Evolutionary conservation across 768 basidiomycete species (phyloP).

Genomic region (Amanita rimosa): DNA sequence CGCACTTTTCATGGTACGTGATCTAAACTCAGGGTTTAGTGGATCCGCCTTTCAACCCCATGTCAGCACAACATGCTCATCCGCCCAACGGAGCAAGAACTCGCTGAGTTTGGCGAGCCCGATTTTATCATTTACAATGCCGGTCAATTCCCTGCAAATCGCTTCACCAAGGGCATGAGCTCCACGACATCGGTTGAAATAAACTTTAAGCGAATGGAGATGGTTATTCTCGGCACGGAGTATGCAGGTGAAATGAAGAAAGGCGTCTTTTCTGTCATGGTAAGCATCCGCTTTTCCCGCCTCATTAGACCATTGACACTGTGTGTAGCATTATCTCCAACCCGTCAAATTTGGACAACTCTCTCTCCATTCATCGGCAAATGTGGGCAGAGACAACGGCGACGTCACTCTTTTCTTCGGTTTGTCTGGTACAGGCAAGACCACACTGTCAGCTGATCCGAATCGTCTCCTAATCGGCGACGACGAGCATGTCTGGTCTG

Average conservation of each 20-base stretch:
- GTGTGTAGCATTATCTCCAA: slow-evolving; percentile 81
- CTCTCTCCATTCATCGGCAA: slow-evolving; percentile 95
- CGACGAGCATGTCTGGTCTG: slow-evolving; percentile 99
- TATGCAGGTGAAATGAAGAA: slow-evolving; percentile 99
- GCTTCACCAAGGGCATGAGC: slow-evolving; percentile 99
- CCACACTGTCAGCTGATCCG: slow-evolving; percentile 95
- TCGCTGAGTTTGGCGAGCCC: slow-evolving; percentile 90
- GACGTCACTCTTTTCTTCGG: slow-evolving; percentile 99
- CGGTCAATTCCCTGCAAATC: slow-evolving; percentile 98
- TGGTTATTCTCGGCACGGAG: slow-evolving; percentile 98
- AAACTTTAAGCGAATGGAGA: slow-evolving; percentile 99
- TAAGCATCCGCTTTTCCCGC: slow-evolving; percentile 14
- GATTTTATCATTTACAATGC: slow-evolving; percentile 99
- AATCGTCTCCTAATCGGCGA: slow-evolving; percentile 92
- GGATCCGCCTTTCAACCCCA: not conserved
- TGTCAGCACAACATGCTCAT: slow-evolving; percentile 97
- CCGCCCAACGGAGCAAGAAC: slow-evolving; percentile 90
- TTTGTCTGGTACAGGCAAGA: slow-evolving; percentile 97
- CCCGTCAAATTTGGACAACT: slow-evolving; percentile 98
- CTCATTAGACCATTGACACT: not conserved
- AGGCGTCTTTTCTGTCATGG: slow-evolving; percentile 99
- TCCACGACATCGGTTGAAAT: slow-evolving; percentile 98
- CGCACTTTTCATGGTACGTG: slow-evolving; percentile 91
- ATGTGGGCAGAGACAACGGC: slow-evolving; percentile 78
- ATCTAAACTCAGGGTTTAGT: slow-evolving; percentile 10